A percentile compares a stretch with the other conserved stretches of the same genome.
These are phyloP conservation scores for Bolboschoenoplectus hybrid DNA, from an alignment of 202 grass and related monocot genomes.

Conservation along the genomic window DNA sequence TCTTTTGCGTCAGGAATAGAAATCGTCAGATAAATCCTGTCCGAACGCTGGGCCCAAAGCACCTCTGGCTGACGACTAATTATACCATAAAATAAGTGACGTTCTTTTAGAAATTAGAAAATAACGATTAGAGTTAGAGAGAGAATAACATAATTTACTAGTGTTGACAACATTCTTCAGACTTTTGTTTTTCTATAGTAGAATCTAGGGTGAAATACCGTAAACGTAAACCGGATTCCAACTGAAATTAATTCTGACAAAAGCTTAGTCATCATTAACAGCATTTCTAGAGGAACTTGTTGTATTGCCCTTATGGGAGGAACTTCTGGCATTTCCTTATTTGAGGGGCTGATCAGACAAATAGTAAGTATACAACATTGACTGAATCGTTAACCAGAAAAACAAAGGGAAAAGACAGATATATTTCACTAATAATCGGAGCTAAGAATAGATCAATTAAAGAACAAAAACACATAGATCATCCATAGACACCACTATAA, in stretches of 20 bases:
- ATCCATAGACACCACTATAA: neutral
- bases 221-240: neutral
- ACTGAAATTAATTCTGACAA: neutral
- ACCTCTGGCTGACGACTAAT: slow-evolving; percentile 92
- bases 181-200: neutral
- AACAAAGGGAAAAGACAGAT: neutral
- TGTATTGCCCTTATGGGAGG: neutral
- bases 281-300: neutral
- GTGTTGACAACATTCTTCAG: neutral
- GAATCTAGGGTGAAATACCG: neutral
- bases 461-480: neutral
- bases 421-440: neutral
- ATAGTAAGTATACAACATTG: too few species aligned
- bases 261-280: neutral
- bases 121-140: neutral
- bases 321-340: neutral
- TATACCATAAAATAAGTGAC: slow-evolving; percentile 35
- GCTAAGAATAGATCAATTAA: neutral
- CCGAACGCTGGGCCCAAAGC: slow-evolving; percentile 81
- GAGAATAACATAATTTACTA: neutral
- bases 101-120: neutral
- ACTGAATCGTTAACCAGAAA: neutral
- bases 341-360: neutral
- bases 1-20: slow-evolving; percentile 82
- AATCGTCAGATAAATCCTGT: slow-evolving; percentile 92